Evolutionary conservation across 106 monocot species (phyloP), one percentile per base, ranked within the genome.

Genomic region (Dendrobium catenatum): DNA sequence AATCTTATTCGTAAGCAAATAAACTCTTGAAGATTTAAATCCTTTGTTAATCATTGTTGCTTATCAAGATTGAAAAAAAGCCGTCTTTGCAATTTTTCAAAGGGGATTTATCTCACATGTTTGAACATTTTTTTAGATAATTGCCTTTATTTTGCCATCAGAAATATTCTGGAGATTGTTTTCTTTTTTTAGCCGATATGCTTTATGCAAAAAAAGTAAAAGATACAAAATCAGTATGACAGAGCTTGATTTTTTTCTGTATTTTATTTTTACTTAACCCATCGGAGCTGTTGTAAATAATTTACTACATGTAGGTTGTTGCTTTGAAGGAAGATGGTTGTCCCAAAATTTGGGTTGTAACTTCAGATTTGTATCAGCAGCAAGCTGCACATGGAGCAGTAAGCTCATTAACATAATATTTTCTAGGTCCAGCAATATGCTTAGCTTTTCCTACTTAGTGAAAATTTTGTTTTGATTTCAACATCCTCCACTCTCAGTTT

Each of bases 311-410:
- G 55, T 73, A 97, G 94, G 90, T 94, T 84, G 90, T 81, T 61
- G 90, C 92, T 84, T 78, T 94, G 82, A 90, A 56, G 79, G 86
- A 80, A 40, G 92, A 94, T 81, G 94, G 90, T 43, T 90, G 90
- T 75, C 96, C 96, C 20, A 95, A 87, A 89, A 90, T 92, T 77
- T 90, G 94, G 90, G 96, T 94, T 82, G 94, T 94, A 76, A 94
- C 94, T 64, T 97, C 96, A 80, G 96, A 97, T 91, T 67, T 48
- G 67, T 79, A 80, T 77, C 84, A 94, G 79, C 92, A 97, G 80
- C 94, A 90, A 81, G 92, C 92, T 84, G 94, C 92, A 72, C 51
- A 92, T 89, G 92, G 89, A 85, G 88, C 90, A 40, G 96, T 94
- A 92, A 18, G 84, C 49, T 51, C 20, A 75, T 91, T 47, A 70